Evolutionary conservation across 1,139 yeast genomes (phyloP).

Genomic region (Pichia sp.): DNA sequence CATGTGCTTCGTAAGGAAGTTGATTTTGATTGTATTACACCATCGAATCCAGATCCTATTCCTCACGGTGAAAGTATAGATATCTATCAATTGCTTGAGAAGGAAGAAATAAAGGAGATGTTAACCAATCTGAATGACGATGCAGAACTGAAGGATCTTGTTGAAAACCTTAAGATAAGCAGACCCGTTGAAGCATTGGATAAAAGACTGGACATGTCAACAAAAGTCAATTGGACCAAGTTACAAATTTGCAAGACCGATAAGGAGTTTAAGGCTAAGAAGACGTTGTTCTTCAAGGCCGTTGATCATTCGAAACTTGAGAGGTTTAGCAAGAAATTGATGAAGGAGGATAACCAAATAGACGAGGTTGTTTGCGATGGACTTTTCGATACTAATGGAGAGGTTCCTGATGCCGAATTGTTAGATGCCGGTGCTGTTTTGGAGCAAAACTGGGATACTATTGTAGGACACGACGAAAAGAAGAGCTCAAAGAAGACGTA

Average conservation of each 20-base stretch:
- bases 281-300: constrained; percentile 15
- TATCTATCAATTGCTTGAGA: constrained; percentile 45
- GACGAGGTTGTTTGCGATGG: constrained; percentile 20
- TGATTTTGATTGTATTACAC: constrained; percentile 80
- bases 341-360: constrained; percentile 9
- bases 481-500: constrained; percentile 3
- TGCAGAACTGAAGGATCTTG: constrained; percentile 7
- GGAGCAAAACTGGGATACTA: constrained; percentile 6
- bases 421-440: constrained; percentile 7
- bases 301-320: constrained; percentile 11
- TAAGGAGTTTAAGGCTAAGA: constrained; percentile 25
- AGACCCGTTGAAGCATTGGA: constrained; percentile 28
- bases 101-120: constrained; percentile 23
- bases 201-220: constrained; percentile 20
- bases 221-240: constrained; percentile 23
- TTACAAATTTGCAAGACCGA: constrained; percentile 28
- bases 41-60: constrained; percentile 69
- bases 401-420: background rate
- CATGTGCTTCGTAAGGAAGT: constrained; percentile 85
- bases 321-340: constrained; percentile 12
- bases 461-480: constrained; percentile 1
- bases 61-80: constrained; percentile 74
- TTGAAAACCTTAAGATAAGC: constrained; percentile 6
- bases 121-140: constrained; percentile 16
- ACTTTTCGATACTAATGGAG: constrained; percentile 4